Conservation (phyloP, 108 stramenopile genomes). For the Aurantiochytrium sp. region DNA sequence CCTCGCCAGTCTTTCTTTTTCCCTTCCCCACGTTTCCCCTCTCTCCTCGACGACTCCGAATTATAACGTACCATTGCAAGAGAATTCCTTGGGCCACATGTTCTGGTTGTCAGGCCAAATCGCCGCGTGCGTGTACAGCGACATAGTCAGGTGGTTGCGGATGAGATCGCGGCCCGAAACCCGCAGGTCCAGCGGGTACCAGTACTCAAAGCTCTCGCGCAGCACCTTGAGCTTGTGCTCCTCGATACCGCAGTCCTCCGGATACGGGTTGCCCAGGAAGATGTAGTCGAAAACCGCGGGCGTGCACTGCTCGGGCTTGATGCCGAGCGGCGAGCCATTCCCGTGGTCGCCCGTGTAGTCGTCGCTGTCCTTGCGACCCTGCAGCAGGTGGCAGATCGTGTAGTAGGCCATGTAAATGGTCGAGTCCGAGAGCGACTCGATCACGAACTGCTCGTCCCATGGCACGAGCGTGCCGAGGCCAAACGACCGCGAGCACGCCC, state of each 20-base stretch:
- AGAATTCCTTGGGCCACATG: slow-evolving; percentile 82
- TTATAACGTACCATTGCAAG: slow-evolving; percentile 68
- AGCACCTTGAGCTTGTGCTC: slow-evolving; percentile 69
- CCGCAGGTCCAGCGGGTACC: slow-evolving; percentile 96
- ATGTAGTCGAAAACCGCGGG: slow-evolving; percentile 90
- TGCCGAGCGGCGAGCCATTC: slow-evolving; percentile 75
- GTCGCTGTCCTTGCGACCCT: slow-evolving; percentile 55
- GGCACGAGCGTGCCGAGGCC: slow-evolving; percentile 91
- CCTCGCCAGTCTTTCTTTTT: too few species aligned
- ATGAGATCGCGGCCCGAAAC: slow-evolving; percentile 95
- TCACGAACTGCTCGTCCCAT: slow-evolving; percentile 94
- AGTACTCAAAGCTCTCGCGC: slow-evolving; percentile 80
- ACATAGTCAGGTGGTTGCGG: slow-evolving; percentile 96
- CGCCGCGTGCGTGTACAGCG: slow-evolving; percentile 93
- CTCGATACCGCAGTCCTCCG: slow-evolving; percentile 67
- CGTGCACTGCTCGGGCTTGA: slow-evolving; percentile 74
- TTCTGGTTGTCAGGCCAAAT: slow-evolving; percentile 76
- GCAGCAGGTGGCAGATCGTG: slow-evolving; percentile 85
- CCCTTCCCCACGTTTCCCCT: neutral
- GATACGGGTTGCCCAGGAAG: slow-evolving; percentile 70
- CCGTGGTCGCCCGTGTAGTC: slow-evolving; percentile 66
- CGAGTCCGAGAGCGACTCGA: slow-evolving; percentile 91
- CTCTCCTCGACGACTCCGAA: neutral
- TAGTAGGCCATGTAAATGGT: slow-evolving; percentile 99
- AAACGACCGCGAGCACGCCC: slow-evolving; percentile 95